Evolutionary conservation across 2,329 filamentous ascomycete species (phyloP).

Genomic region (Lachnellula occidentalis): DNA sequence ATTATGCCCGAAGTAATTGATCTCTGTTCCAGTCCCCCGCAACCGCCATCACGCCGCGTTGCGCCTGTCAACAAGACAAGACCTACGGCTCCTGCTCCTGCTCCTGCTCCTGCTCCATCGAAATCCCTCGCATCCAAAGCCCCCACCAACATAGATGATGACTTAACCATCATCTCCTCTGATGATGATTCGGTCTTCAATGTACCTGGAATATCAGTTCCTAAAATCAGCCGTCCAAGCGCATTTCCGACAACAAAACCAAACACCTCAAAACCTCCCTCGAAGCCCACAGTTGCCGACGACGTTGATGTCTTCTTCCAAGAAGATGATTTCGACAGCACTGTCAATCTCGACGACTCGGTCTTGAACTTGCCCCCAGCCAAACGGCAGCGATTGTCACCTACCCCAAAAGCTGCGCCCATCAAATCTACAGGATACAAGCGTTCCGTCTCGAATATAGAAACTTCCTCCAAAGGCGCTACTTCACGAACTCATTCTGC

Average conservation of each 20-base stretch:
- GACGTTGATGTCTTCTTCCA: constrained; percentile 6
- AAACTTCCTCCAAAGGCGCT: constrained; percentile 31
- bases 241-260: not conserved
- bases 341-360: constrained; percentile 1
- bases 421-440: constrained; percentile 13
- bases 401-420: not conserved
- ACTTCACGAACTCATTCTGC: constrained; percentile 7
- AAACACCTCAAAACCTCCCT: not conserved
- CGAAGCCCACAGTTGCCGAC: not conserved
- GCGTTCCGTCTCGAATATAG: constrained; percentile 30
- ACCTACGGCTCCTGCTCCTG: not conserved
- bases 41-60: not conserved
- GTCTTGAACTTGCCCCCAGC: not conserved
- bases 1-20: constrained; percentile 7
- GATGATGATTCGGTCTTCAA: not conserved
- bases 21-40: constrained; percentile 1
- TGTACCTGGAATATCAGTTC: not conserved
- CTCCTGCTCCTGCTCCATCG: too few species aligned
- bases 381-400: constrained; percentile 4
- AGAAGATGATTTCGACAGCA: constrained; percentile 14
- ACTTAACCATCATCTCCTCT: not conserved
- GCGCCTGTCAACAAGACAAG: not conserved
- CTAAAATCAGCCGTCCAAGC: not conserved
- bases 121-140: not conserved
- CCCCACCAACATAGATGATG: too few species aligned